phyloP scores from a whole-genome alignment of 371 early-diverging fungal genomes.

The Rhizomucor pusillus region DNA sequence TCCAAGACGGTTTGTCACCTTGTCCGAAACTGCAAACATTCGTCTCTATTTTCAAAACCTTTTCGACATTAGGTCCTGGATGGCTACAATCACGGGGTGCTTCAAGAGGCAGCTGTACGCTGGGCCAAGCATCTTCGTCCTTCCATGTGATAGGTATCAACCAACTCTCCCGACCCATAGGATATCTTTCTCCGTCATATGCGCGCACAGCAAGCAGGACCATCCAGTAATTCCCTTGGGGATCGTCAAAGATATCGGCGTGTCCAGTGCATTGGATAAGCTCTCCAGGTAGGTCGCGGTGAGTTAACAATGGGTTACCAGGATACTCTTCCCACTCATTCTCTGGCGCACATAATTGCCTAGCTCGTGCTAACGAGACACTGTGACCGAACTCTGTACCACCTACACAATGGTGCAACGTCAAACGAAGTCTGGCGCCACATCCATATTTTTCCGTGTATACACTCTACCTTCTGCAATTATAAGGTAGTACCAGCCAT shows the following conservation, averaged over 20 bases:
- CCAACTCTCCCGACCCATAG: slow-evolving; percentile 24
- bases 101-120: slow-evolving; percentile 9
- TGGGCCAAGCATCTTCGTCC: slow-evolving; percentile 17
- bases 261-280: slow-evolving; percentile 21
- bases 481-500: slow-evolving; percentile 22
- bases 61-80: not conserved
- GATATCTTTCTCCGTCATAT: slow-evolving; percentile 9
- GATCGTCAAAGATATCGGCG: slow-evolving; percentile 21
- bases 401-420: slow-evolving; percentile 8
- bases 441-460: too few relatives aligned
- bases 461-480: slow-evolving; percentile 16
- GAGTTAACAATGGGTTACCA: slow-evolving; percentile 15
- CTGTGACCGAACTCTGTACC: slow-evolving; percentile 22
- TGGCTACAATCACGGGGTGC: not conserved
- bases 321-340: slow-evolving; percentile 18
- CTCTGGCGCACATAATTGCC: slow-evolving; percentile 11
- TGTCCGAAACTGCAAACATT: not conserved
- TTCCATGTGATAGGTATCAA: slow-evolving; percentile 19
- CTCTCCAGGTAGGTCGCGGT: slow-evolving; percentile 12
- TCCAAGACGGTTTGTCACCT: slow-evolving; percentile 1
- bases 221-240: slow-evolving; percentile 17
- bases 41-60: not conserved
- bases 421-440: not conserved
- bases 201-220: slow-evolving; percentile 18
- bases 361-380: slow-evolving; percentile 17